Conservation (phyloP, 139 green algal genomes). For the Haematococcus lacustris region DNA sequence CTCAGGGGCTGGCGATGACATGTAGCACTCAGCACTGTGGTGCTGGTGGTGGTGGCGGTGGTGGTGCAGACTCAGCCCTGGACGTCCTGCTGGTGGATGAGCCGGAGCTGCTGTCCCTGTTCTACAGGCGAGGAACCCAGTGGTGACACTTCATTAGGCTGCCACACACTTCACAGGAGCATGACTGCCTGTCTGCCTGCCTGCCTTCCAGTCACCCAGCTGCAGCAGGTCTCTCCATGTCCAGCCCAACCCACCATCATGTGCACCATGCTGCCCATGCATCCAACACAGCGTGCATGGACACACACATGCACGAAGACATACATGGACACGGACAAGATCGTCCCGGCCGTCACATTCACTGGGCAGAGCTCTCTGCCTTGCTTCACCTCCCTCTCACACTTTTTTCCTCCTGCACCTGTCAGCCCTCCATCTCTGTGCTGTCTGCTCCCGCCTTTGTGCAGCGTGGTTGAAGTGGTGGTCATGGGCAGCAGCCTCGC, state of each 20-base stretch:
- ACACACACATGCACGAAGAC: too few relatives aligned
- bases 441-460: too few relatives aligned
- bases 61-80: conserved; percentile 5
- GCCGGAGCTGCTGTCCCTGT: conserved; percentile 19
- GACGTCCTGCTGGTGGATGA: conserved; percentile 49
- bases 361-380: too few relatives aligned
- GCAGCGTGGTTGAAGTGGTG: conserved; percentile 18
- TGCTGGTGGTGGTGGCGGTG: background rate
- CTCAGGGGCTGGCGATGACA: background rate
- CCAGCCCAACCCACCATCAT: too few relatives aligned
- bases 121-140: conserved; percentile 36
- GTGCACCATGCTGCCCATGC: too few relatives aligned
- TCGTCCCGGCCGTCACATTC: too few relatives aligned
- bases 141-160: background rate
- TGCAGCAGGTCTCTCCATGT: too few relatives aligned
- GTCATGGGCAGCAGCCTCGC: conserved; percentile 38
- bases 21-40: background rate
- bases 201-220: background rate
- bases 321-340: too few relatives aligned
- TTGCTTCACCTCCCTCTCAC: too few relatives aligned
- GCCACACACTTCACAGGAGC: background rate
- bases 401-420: too few relatives aligned
- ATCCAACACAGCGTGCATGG: too few relatives aligned
- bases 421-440: too few relatives aligned
- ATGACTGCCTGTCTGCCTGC: background rate